Evolutionary conservation across 306 rosid species (phyloP), one percentile per base, ranked within the genome.

Genomic region (Alnus rubra): DNA sequence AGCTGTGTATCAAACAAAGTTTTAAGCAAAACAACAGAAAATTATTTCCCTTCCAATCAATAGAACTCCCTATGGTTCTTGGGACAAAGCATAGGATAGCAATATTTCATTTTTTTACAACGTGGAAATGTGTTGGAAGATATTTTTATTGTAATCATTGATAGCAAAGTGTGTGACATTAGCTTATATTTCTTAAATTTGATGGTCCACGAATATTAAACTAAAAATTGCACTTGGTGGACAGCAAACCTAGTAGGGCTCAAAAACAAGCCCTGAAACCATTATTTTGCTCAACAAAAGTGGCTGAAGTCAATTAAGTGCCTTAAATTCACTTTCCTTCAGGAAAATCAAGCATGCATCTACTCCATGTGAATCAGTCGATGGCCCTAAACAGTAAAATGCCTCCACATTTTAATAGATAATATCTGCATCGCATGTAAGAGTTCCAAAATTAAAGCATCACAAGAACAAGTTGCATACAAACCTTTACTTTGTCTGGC

Each of bases 401-500:
- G 50, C 37, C 42, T 5, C 56, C n/a, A 44, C 44, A 70, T 58
- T 10, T 56, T 33, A 47, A 47, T 45, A 50, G 53, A 51, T 73
- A 65, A 28, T 48, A 28, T 16, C 54, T 51, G 23, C 28, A 51
- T 51, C 15, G 51, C 64, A 65, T 56, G 64, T 49, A 49, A 33
- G 60, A 54, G 50, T 8, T 49, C 65, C 18, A 50, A 78, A 55
- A 73, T 53, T 69, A 71, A 51, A 74, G 68, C 10, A 50, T 18
- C 16, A 51, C 69, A 3, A 49, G 50, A 54, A n/a, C 53, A 70
- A 48, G 39, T 45, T 67, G 45, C 39, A 62, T 59, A 83, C 90
- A 56, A 74, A 94, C 96, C 97, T 94, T 92, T 69, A 94, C 92
- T 94, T 94, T 94, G 65, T 88, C 98, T n/a, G 97, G 93, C 85